phyloP scores from a whole-genome alignment of 2,329 filamentous ascomycete species.

The Claviceps fusiformis region DNA sequence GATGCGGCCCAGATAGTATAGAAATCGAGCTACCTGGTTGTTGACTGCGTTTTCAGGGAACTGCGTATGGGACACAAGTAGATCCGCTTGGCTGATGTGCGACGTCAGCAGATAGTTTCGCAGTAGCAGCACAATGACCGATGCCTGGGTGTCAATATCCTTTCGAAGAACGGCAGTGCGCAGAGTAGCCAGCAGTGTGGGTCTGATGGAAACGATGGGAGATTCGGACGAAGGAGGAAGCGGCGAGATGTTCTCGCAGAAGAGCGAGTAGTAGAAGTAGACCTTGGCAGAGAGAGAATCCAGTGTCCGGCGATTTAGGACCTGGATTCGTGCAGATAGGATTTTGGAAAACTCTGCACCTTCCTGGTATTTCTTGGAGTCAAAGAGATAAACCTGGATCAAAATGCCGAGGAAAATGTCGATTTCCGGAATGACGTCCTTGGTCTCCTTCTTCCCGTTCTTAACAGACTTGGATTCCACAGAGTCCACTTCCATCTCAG shows the following conservation, averaged over 20 bases:
- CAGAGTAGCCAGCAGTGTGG: slow-evolving; percentile 73
- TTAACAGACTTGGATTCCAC: slow-evolving; percentile 39
- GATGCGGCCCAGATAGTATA: slow-evolving; percentile 95
- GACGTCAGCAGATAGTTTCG: slow-evolving; percentile 94
- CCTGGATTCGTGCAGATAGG: slow-evolving; percentile 73
- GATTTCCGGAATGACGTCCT: slow-evolving; percentile 73
- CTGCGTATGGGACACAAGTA: slow-evolving; percentile 88
- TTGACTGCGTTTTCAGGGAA: slow-evolving; percentile 91
- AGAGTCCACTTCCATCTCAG: slow-evolving; percentile 62
- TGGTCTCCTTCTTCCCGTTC: slow-evolving; percentile 53
- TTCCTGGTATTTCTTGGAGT: slow-evolving; percentile 65
- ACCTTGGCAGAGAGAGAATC: slow-evolving; percentile 90
- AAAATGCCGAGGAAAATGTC: slow-evolving; percentile 83
- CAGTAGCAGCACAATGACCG: slow-evolving; percentile 85
- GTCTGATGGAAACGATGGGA: slow-evolving; percentile 73
- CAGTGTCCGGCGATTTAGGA: slow-evolving; percentile 82
- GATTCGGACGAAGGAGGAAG: slow-evolving; percentile 81
- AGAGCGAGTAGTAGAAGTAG: slow-evolving; percentile 96
- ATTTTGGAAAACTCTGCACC: slow-evolving; percentile 75
- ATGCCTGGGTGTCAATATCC: slow-evolving; percentile 92
- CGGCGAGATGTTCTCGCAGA: slow-evolving; percentile 81
- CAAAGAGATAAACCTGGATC: slow-evolving; percentile 75
- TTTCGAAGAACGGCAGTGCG: slow-evolving; percentile 93
- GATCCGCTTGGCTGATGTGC: slow-evolving; percentile 91
- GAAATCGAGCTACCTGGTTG: slow-evolving; percentile 93